phyloP scores from a whole-genome alignment of 768 basidiomycete species.

The Pulveroboletus sp. region DNA sequence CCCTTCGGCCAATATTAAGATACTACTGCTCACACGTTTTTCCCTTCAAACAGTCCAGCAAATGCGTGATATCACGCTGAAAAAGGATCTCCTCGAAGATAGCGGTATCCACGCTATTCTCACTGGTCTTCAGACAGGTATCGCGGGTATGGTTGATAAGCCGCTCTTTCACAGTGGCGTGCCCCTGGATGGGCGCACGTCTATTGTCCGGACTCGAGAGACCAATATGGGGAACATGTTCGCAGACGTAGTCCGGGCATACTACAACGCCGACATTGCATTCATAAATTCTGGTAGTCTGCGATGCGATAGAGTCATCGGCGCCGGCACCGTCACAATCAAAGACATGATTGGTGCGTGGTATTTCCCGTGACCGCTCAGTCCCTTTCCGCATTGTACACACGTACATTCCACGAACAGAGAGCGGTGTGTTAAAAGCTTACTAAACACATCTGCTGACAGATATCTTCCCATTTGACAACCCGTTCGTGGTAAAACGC shows the following conservation, averaged over 20 bases:
- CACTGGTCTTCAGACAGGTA: neutral
- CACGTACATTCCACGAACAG: neutral
- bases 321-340: neutral
- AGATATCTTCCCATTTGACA: slow-evolving; percentile 4
- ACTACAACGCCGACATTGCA: slow-evolving; percentile 16
- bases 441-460: neutral
- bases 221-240: slow-evolving; percentile 5
- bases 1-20: neutral
- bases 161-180: slow-evolving; percentile 3
- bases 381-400: no score
- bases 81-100: slow-evolving; percentile 4
- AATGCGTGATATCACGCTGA: slow-evolving; percentile 5
- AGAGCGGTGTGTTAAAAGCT: neutral
- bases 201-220: neutral
- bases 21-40: neutral
- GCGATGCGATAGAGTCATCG: slow-evolving; percentile 8
- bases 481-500: slow-evolving; percentile 7
- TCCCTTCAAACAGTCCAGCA: slow-evolving; percentile 1
- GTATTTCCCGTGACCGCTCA: no score
- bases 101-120: slow-evolving; percentile 1
- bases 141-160: neutral
- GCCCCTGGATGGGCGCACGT: slow-evolving; percentile 5
- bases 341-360: slow-evolving; percentile 16
- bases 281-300: slow-evolving; percentile 4
- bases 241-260: slow-evolving; percentile 18